These are phyloP conservation scores for Neurospora tetraspora DNA, from an alignment of 495 filamentous ascomycete genomes.

Conservation along the genomic window DNA sequence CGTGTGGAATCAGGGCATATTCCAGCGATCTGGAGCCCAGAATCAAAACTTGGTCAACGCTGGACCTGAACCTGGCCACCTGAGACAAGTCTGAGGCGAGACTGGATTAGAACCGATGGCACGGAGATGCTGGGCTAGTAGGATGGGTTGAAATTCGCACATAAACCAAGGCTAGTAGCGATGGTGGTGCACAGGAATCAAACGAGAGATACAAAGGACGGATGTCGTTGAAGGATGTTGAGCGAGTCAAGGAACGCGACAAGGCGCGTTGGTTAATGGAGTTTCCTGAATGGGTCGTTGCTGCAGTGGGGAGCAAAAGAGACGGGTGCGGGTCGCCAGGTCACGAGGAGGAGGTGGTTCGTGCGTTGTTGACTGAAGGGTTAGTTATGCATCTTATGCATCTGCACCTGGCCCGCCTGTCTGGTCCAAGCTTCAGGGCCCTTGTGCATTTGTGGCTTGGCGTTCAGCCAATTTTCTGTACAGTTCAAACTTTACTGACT, in stretches of 20 bases:
- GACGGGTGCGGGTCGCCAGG: not conserved
- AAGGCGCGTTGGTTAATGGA: not conserved
- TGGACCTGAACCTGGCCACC: not conserved
- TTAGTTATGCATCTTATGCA: not conserved
- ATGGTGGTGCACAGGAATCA: not conserved
- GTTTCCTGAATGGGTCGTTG: not conserved
- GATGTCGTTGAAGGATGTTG: not conserved
- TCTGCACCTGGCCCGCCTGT: not conserved
- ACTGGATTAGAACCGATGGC: not conserved
- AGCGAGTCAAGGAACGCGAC: not conserved
- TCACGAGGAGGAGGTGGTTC: not conserved
- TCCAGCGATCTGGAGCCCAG: not conserved
- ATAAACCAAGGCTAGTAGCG: not conserved
- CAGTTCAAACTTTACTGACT: not conserved
- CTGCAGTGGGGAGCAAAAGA: not conserved
- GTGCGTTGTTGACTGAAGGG: not conserved
- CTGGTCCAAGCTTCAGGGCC: not conserved
- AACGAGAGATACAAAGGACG: not conserved
- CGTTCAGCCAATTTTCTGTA: not conserved
- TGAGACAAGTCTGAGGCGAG: not conserved
- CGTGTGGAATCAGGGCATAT: not conserved
- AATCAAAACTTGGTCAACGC: not conserved
- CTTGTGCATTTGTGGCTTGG: not conserved
- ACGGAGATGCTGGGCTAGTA: not conserved
- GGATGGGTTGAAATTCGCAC: not conserved